Evolutionary conservation across 495 filamentous ascomycete genomes (phyloP), one percentile per base, ranked within the genome.

Genomic region (Ascodesmis nigricans): DNA sequence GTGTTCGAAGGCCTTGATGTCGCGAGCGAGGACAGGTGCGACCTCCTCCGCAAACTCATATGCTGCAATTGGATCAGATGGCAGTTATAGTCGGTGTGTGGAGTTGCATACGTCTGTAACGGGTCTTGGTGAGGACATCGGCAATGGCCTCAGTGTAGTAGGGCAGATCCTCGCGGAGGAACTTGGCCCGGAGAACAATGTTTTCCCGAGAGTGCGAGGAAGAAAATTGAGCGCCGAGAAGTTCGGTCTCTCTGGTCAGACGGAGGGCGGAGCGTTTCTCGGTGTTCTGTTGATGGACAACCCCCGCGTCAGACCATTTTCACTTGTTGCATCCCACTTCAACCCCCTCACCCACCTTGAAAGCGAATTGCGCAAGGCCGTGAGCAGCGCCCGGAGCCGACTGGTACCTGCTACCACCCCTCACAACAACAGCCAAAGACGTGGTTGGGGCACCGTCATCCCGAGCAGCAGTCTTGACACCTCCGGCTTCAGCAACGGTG

Each of bases 121-220:
- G 81, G 35, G 90, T 84, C 57, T 77, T 62, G 35, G 73, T 69
- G 42, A 87, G 64, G 53, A 93, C 77, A 61, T 99, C 87, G 35
- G 72, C 81, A 45, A 99, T 67, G 43, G 93, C 64, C 64, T 99
- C 87, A 53, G 80, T 69, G 59, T 92, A 99, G 69, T 95, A 99
- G 42, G 87, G 83, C 40, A 99, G 71, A 45, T 99, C 81, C 51
- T 83, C 72, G 53, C 81, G 67, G 37, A 99, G 67, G 66, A 95
- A 95, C 57, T 79, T 91, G 53, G 87, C 76, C 55, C 78, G 69
- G 47, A 95, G 59, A 45, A 95, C 69, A 39, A 99, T 58, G 46
- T 83, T 83, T 61, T 99, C 87, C 50, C 82, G 72, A 44, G 83
- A 78, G 61, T 91, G 78, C 58, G 75, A 74, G 33, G 87, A 62